These are phyloP conservation scores for Xenoacremonium recifei DNA, from an alignment of 2,329 filamentous ascomycete genomes.

Conservation along the genomic window DNA sequence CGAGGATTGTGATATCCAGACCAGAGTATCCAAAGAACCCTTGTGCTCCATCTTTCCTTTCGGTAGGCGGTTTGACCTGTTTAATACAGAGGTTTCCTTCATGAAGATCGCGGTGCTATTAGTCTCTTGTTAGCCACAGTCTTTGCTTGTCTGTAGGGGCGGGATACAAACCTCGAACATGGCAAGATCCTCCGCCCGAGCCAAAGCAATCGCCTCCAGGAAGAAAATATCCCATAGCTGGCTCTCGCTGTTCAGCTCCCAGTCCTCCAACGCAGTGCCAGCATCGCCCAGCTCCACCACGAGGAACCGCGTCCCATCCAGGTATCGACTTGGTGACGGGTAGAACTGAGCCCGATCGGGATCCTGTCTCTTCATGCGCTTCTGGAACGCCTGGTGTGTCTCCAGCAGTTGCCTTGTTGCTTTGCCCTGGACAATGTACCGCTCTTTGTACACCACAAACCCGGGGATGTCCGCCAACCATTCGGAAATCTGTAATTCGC, in stretches of 20 bases:
- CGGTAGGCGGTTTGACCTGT: slow-evolving; percentile 34
- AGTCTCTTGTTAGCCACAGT: slow-evolving; percentile 11
- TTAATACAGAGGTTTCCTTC: slow-evolving; percentile 64
- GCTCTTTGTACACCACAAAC: slow-evolving; percentile 65
- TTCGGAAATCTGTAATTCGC: slow-evolving; percentile 63
- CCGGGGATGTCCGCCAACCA: slow-evolving; percentile 63
- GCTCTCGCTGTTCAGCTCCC: slow-evolving; percentile 44
- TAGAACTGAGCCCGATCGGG: slow-evolving; percentile 60
- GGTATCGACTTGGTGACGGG: slow-evolving; percentile 58
- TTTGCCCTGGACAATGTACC: slow-evolving; percentile 58
- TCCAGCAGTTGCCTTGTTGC: slow-evolving; percentile 52
- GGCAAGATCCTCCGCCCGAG: slow-evolving; percentile 55
- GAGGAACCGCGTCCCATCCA: slow-evolving; percentile 57
- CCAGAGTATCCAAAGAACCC: slow-evolving; percentile 58
- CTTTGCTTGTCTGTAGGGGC: neutral
- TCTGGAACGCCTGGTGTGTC: slow-evolving; percentile 59
- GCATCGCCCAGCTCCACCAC: slow-evolving; percentile 65
- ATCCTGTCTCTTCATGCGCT: slow-evolving; percentile 52
- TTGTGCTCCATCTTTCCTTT: slow-evolving; percentile 27
- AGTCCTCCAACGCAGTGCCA: slow-evolving; percentile 58
- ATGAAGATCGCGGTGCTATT: slow-evolving; percentile 63
- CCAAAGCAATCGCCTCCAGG: slow-evolving; percentile 58
- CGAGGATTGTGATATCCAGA: slow-evolving; percentile 62
- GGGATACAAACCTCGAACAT: slow-evolving; percentile 55
- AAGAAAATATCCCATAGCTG: slow-evolving; percentile 65